Evolutionary conservation across 2,329 filamentous ascomycete species (phyloP), one percentile per base, ranked within the genome.

Genomic region (Chrysoporthe cubensis): DNA sequence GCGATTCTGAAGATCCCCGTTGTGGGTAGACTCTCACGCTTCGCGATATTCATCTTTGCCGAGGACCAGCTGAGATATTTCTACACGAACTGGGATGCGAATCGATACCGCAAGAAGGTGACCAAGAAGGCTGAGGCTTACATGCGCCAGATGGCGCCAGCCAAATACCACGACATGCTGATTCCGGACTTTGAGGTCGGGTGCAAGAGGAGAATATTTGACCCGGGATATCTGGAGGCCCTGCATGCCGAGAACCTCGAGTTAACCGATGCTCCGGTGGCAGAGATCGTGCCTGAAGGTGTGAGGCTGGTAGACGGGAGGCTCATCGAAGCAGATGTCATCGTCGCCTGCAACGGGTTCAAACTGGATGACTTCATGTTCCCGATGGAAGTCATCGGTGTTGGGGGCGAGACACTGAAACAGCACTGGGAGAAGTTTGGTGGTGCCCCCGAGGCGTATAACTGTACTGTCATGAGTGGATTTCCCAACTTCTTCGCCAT

Each of bases 401-500:
- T 80, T 21, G 74, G 76, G 0, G 85, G 85, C 16, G 80, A 82
- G 69, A 82, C 82, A 13, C 73, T 89, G 1, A 78, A 84, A 7
- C 76, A 88, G 66, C 80, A 86, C 21, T 90, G 88, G 88, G 78
- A 84, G 1, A 78, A 81, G 32, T 81, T 85, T 63, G 87, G 87
- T n/a, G 58, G 64, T 44, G 89, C 88, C 0, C 79, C 86, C 0
- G 86, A 85, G 69, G 89, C 88, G 0, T 91, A 91, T 73, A 83
- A 87, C 65, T 84, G 84, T 32, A 83, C 83, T 1, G 82, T 83
- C 1, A 78, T 90, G 75, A 85, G 85, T 70, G 84, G 84, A 0
- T 90, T 89, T 72, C 88, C 88, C 2, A 91, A 91, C 73, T 87
- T 90, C 72, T 90, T 90, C 77, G 80, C 89, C 66, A 76, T 90